Conservation (phyloP, 495 filamentous ascomycete species). For the Monascus purpureus region DNA sequence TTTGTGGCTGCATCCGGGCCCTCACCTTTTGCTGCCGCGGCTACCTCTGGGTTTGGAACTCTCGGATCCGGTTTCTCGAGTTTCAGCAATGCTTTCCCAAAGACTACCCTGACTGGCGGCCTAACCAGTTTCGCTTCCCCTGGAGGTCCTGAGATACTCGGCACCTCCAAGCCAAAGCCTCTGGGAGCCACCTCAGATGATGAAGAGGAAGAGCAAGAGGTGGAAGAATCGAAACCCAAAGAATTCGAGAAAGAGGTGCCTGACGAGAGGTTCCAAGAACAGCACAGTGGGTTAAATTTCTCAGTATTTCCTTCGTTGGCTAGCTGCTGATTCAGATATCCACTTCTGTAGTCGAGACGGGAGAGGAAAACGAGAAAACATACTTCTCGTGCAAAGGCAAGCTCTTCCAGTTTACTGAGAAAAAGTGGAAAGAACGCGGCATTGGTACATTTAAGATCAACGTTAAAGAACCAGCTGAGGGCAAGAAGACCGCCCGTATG, state of each 20-base stretch:
- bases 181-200: constrained; percentile 60
- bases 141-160: constrained; percentile 36
- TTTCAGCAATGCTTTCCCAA: constrained; percentile 40
- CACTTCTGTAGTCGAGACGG: constrained; percentile 47
- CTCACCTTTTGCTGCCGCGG: constrained; percentile 15
- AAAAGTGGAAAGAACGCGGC: constrained; percentile 81
- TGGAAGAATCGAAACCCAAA: constrained; percentile 30
- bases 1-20: constrained; percentile 18
- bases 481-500: constrained; percentile 46
- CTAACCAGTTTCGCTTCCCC: constrained; percentile 58
- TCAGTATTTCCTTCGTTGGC: background rate
- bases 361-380: constrained; percentile 52
- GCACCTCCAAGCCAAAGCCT: constrained; percentile 44
- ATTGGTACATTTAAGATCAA: constrained; percentile 76
- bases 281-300: constrained; percentile 39
- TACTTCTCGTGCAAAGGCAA: constrained; percentile 57
- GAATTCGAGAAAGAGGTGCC: constrained; percentile 37
- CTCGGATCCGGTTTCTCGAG: constrained; percentile 32
- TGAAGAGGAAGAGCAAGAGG: constrained; percentile 30
- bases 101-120: constrained; percentile 32
- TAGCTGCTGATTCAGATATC: constrained; percentile 3
- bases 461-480: constrained; percentile 37
- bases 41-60: constrained; percentile 19
- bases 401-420: constrained; percentile 57
- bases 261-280: constrained; percentile 54